phyloP scores from a whole-genome alignment of 371 early-diverging fungal genomes.

The Mucor mucedo region DNA sequence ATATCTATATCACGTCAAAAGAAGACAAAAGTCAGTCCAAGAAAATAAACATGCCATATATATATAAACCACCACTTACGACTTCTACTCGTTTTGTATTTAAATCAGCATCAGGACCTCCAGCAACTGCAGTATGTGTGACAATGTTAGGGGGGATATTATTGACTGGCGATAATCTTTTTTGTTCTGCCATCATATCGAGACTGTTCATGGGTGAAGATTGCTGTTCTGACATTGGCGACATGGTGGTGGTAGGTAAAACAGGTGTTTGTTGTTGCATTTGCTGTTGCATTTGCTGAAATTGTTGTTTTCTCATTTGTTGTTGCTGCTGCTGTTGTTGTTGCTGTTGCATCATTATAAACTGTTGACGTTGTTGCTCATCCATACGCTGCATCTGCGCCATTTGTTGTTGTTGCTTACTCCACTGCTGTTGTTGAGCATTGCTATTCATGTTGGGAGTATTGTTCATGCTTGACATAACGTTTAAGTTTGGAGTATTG shows the following conservation, averaged over 20 bases:
- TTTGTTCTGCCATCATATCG: neutral
- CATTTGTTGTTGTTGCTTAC: constrained; percentile 37
- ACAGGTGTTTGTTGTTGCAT: neutral
- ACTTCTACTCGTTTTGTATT: constrained; percentile 45
- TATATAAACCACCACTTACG: constrained; percentile 22
- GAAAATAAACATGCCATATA: neutral
- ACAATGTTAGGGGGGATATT: neutral
- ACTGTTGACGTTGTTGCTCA: constrained; percentile 34
- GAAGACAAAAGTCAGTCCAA: too few relatives aligned
- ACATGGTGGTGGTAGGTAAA: constrained; percentile 4
- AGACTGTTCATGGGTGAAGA: neutral
- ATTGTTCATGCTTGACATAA: neutral
- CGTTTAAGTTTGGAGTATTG: neutral
- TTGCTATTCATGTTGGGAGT: constrained; percentile 6
- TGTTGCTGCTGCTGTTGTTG: constrained; percentile 39
- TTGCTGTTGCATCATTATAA: constrained; percentile 34
- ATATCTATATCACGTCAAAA: constrained; percentile 27
- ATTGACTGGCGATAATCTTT: constrained; percentile 8
- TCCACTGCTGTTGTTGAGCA: constrained; percentile 24
- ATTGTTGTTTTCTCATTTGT: constrained; percentile 24
- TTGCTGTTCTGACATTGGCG: constrained; percentile 2
- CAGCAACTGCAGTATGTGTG: neutral
- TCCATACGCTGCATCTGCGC: constrained; percentile 30
- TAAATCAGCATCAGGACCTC: constrained; percentile 7
- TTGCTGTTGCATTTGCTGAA: constrained; percentile 21